phyloP scores from a whole-genome alignment of 148 eudicot species.

The Oxyria digyna region DNA sequence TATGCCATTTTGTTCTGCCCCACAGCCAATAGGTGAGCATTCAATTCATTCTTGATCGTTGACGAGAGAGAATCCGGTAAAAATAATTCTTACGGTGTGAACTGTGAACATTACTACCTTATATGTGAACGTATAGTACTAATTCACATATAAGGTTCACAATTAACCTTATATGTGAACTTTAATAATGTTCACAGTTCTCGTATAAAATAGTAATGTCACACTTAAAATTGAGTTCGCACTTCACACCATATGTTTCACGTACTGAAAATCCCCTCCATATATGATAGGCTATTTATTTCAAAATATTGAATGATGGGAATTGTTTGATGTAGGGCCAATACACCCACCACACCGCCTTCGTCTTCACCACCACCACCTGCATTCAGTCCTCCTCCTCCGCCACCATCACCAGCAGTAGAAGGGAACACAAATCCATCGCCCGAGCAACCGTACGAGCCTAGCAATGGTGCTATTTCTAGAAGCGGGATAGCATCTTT shows the following conservation, averaged over 20 bases:
- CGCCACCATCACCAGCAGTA: neutral
- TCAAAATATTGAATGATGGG: neutral
- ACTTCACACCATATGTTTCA: no score
- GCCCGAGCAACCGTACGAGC: neutral
- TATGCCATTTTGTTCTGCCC: slow-evolving; percentile 85
- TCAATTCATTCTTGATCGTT: neutral
- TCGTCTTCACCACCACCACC: neutral
- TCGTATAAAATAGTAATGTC: no score
- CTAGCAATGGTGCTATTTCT: neutral
- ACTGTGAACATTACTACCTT: no score
- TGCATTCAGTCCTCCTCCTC: neutral
- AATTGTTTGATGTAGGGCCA: neutral
- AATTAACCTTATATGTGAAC: no score
- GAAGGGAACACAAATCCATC: neutral
- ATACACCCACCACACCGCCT: neutral
- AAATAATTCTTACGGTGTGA: no score
- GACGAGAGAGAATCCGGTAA: no score
- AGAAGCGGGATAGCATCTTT: neutral
- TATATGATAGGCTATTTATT: no score
- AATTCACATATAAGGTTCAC: no score
- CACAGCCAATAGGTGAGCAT: neutral
- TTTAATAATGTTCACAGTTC: no score
- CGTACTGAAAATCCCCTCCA: no score
- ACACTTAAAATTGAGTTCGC: no score
- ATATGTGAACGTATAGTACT: no score